Base-by-base conservation (phyloP, 768 basidiomycete genomes). In the Trametes punicea region DNA sequence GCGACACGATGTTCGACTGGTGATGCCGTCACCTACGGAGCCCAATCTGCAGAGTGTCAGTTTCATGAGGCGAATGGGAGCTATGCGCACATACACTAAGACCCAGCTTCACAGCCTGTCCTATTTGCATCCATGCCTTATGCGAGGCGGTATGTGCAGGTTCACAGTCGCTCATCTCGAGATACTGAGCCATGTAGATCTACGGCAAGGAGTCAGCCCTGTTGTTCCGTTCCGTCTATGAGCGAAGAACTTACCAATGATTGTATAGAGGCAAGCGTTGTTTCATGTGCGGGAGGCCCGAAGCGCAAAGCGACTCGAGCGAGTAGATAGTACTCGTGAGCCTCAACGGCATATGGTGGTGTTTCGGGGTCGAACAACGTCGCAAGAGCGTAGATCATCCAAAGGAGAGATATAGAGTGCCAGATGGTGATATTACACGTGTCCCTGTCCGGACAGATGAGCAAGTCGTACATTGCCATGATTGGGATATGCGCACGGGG, bases 301-400 rank as follows among this genome's bases (percentile, higher is more conserved):
- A 81, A 77, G 15, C 73, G 72, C 18, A 87, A 66, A 2, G 81
- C 71, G 2, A 81, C 76, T 1, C 81, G 77, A 2, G 86, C 74
- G 6, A 90, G 69, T 46, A 82, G 70, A 61, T 82, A 84, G 63
- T 83, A 90, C 47, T 85, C 83, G 34, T 81, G 74, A 7, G 86
- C 79, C 51, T 83, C 78, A 13, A 77, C 64, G 6, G 78, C 73
- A 61, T 78, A 80, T 34, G 82, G 72, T 1, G 76, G 75, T 6
- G 69, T 66, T 45, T 71, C 64, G 5, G 76, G 74, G 63, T 87
- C 84, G 59, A 87, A 83, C n/a, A 88, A 72, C 0, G 77, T 70
- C 0, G 80, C 87, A 23, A 90, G 75, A 5, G 87, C 81, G 59
- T 91, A 83, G 11, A 89, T 67, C 39, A 79, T 77, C 65, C 84